phyloP scores from a whole-genome alignment of 2,329 filamentous ascomycete genomes.

The Exophiala sp. region DNA sequence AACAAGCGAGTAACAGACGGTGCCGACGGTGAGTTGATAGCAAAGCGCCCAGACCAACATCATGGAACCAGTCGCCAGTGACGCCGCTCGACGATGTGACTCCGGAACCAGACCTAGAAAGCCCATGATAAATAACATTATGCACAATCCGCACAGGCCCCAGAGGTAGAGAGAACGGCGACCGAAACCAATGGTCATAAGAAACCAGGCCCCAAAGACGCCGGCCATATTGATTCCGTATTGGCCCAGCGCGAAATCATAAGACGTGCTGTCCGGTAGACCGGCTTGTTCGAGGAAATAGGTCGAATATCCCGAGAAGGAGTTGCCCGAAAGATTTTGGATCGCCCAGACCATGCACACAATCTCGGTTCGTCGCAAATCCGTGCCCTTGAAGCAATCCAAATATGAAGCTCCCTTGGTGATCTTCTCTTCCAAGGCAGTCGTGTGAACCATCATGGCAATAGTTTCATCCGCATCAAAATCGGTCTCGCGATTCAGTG shows the following conservation, averaged over 20 bases:
- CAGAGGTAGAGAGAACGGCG: constrained; percentile 70
- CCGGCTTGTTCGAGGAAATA: constrained; percentile 40
- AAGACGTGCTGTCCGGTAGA: constrained; percentile 35
- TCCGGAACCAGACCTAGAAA: constrained; percentile 71
- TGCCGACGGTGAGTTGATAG: constrained; percentile 83
- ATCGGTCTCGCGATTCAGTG: constrained; percentile 51
- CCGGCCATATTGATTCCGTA: constrained; percentile 52
- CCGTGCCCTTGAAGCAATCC: constrained; percentile 77
- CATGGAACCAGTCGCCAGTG: constrained; percentile 74
- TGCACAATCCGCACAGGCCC: constrained; percentile 65
- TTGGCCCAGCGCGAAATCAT: constrained; percentile 39
- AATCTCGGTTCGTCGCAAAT: constrained; percentile 72
- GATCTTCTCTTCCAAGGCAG: constrained; percentile 69
- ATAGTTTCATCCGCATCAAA: constrained; percentile 80
- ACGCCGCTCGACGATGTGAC: constrained; percentile 53
- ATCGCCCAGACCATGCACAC: constrained; percentile 60
- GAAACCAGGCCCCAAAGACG: constrained; percentile 72
- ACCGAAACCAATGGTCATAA: constrained; percentile 70
- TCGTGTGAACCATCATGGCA: constrained; percentile 89
- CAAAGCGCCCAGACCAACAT: constrained; percentile 77
- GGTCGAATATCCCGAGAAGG: constrained; percentile 58
- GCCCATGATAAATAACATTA: constrained; percentile 75
- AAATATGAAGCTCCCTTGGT: constrained; percentile 65
- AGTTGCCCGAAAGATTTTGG: constrained; percentile 59
- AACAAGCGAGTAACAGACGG: constrained; percentile 83